phyloP scores from a whole-genome alignment of 2,329 filamentous ascomycete species.

The Pseudocercospora fuligena region DNA sequence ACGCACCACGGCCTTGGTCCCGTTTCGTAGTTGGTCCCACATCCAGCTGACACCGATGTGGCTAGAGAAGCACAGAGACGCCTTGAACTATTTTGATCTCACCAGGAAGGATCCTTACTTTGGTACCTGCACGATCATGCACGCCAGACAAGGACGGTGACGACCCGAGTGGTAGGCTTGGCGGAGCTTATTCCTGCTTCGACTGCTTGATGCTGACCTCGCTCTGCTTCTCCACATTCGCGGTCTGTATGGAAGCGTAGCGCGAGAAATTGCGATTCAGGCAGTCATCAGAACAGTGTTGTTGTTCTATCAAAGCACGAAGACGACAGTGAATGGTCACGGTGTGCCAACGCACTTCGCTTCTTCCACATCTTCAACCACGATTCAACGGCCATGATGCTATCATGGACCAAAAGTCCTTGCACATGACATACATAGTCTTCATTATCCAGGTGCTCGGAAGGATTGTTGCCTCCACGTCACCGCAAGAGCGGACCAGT shows the following conservation, averaged over 20 bases:
- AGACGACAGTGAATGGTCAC: not conserved
- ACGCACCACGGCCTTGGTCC: not conserved
- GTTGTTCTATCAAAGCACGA: not conserved
- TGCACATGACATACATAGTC: not conserved
- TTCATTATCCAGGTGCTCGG: not conserved
- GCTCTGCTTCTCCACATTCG: not conserved
- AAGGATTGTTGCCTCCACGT: not conserved
- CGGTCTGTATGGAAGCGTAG: not conserved
- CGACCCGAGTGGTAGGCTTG: conserved; percentile 9
- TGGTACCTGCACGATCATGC: conserved; percentile 10
- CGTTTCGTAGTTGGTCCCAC: not conserved
- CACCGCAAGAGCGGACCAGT: not conserved
- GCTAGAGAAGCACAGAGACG: conserved; percentile 6
- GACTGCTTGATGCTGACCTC: conserved; percentile 7
- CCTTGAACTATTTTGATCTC: conserved; percentile 1
- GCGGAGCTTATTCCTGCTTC: conserved; percentile 12
- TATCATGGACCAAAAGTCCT: not conserved
- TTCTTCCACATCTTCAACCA: not conserved
- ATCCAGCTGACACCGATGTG: not conserved
- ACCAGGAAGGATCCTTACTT: not conserved
- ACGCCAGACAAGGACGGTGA: conserved; percentile 6
- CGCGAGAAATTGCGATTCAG: not conserved
- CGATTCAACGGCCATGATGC: not conserved
- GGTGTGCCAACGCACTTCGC: not conserved
- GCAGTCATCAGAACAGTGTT: not conserved